A percentile compares a stretch with the other conserved stretches of the same genome.
Conservation (phyloP, 2,329 filamentous ascomycete genomes). For the Aspergillus calidoustus region DNA sequence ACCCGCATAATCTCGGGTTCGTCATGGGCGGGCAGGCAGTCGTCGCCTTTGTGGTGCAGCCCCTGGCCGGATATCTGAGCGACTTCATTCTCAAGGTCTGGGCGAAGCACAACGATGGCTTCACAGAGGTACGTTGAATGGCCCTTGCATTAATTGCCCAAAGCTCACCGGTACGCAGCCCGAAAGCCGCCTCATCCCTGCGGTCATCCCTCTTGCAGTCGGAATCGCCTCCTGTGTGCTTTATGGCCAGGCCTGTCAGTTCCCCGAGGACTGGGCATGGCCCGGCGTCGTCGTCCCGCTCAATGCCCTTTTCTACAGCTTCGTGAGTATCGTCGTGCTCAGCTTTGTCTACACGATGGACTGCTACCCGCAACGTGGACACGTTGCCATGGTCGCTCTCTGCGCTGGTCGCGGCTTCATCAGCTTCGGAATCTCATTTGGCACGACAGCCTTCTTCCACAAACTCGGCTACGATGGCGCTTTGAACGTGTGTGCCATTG, state of each 20-base stretch:
- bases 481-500: conserved; percentile 18
- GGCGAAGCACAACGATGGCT: conserved; percentile 12
- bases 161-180: conserved; percentile 2
- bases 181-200: conserved; percentile 14
- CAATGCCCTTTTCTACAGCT: conserved; percentile 20
- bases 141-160: background rate
- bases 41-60: conserved; percentile 40
- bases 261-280: conserved; percentile 15
- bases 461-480: conserved; percentile 18
- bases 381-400: conserved; percentile 17
- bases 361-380: conserved; percentile 15
- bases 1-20: conserved; percentile 34
- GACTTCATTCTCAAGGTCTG: conserved; percentile 38
- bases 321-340: conserved; percentile 16
- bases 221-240: conserved; percentile 5
- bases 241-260: conserved; percentile 3
- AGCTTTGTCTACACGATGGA: conserved; percentile 20
- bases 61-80: conserved; percentile 41
- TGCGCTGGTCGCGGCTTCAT: conserved; percentile 20
- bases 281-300: conserved; percentile 14
- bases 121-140: conserved; percentile 9
- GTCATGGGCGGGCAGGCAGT: conserved; percentile 43
- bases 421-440: conserved; percentile 21
- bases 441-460: conserved; percentile 14
- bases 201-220: conserved; percentile 5